Base-by-base conservation (phyloP, 169 alveolate species). In the Theileria equi region DNA sequence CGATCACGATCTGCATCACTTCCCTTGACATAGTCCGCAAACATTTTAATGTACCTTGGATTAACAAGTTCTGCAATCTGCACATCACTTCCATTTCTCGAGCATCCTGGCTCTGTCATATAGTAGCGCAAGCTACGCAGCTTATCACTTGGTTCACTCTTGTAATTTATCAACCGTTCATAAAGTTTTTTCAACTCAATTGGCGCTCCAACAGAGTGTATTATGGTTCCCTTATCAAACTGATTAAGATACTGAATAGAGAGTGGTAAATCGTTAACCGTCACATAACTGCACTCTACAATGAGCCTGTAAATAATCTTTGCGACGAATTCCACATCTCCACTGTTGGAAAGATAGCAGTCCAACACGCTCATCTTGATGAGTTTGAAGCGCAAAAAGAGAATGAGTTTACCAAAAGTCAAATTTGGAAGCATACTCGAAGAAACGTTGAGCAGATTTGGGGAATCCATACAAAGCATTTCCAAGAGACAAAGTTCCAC, bases 401-500 rank as follows among this genome's bases (percentile, higher is more conserved):
- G 71, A 29, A 68, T 60, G 58, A 74, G 19, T 47, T 61, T 62
- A 28, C 58, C 23, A 13, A 69, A 62, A 31, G 77, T 69, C 29
- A 74, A 59, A 36, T 49, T 63, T 29, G 84, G 84, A n/a, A 74
- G 53, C 4, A 74, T 53, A 34, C 60, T 41, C 21, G 84, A 64
- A 32, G 70, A 38, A 0, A 65, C 59, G 35, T 74, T 69, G 31
- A 35, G 25, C 66, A 74, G 53, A 40, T 53, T 54, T 16, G 84
- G 65, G 62, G 50, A 40, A 25, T 47, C 80, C 31, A 65, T 41
- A 40, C 72, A 32, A n/a, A 74, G 53, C 84, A 74, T 74, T 26
- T 74, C 84, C 49, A 74, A 64, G 52, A 74, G 71, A 2, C 63
- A 48, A 38, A 48, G 53, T 32, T 74, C 84, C n/a, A 64, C 80